Evolutionary conservation across 352 stramenopile species (phyloP).

Genomic region (Hyaloperonospora brassicae): DNA sequence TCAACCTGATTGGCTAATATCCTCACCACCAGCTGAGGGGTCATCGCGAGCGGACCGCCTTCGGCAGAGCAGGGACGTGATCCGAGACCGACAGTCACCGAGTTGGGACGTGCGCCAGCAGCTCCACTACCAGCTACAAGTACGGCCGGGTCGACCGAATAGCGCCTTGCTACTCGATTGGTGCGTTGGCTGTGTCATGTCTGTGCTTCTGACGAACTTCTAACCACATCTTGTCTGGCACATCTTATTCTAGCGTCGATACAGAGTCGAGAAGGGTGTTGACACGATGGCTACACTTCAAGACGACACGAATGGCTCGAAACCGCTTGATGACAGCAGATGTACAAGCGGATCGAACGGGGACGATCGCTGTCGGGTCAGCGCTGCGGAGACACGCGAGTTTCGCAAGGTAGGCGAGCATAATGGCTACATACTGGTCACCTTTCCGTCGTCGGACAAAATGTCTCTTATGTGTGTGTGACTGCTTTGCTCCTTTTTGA

Average conservation of each 20-base stretch:
- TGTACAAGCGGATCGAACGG: slow-evolving; percentile 15
- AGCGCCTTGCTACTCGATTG: too few species aligned
- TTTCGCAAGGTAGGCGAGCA: slow-evolving; percentile 59
- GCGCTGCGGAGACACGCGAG: slow-evolving; percentile 57
- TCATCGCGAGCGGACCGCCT: slow-evolving; percentile 11
- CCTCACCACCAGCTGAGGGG: neutral
- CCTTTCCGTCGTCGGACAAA: slow-evolving; percentile 6
- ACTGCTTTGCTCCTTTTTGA: neutral
- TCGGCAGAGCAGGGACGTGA: slow-evolving; percentile 10
- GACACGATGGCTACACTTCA: too few species aligned
- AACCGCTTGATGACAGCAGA: slow-evolving; percentile 3
- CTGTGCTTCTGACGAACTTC: too few species aligned
- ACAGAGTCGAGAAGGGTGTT: too few species aligned
- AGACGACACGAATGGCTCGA: slow-evolving; percentile 19
- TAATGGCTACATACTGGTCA: neutral
- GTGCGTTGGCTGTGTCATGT: too few species aligned
- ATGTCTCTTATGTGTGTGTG: slow-evolving; percentile 7
- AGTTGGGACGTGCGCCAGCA: too few species aligned
- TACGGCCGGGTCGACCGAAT: too few species aligned
- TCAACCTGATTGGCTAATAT: neutral
- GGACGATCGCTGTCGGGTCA: slow-evolving; percentile 61
- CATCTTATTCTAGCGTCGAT: too few species aligned
- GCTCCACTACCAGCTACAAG: too few species aligned
- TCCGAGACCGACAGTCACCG: slow-evolving; percentile 1
- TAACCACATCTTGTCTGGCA: too few species aligned